These are phyloP conservation scores for Vitis rotundifolia DNA, from an alignment of 164 flowering plant genomes.

Conservation along the genomic window DNA sequence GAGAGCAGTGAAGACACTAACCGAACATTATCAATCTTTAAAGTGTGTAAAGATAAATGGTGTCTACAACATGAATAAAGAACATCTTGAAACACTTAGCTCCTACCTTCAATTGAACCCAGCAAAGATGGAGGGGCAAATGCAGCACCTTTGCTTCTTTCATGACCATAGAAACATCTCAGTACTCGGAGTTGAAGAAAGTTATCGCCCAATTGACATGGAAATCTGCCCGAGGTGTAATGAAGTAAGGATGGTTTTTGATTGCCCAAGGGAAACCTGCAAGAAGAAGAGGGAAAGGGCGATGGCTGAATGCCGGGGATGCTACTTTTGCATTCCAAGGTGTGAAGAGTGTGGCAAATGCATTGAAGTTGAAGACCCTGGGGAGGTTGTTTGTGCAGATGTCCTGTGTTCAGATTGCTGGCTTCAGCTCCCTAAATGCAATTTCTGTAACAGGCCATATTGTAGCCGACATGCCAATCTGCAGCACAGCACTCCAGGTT, in stretches of 20 bases:
- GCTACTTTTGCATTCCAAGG: constrained; percentile 62
- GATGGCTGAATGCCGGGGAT: constrained; percentile 51
- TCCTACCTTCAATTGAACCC: constrained; percentile 26
- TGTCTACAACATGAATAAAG: constrained; percentile 41
- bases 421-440: constrained; percentile 72
- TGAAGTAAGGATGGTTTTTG: constrained; percentile 52
- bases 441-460: constrained; percentile 64
- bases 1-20: constrained; percentile 42
- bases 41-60: constrained; percentile 49
- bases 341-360: constrained; percentile 80
- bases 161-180: constrained; percentile 17
- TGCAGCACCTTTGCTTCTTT: constrained; percentile 15
- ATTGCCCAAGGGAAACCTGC: constrained; percentile 64
- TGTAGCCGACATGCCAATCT: constrained; percentile 42
- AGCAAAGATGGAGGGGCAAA: constrained; percentile 6
- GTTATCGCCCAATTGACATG: constrained; percentile 38
- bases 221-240: constrained; percentile 72
- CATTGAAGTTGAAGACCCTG: constrained; percentile 38
- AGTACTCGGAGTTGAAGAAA: not conserved
- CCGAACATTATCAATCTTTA: constrained; percentile 27
- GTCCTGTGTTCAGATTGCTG: constrained; percentile 64
- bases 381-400: constrained; percentile 54
- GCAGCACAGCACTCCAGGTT: not conserved
- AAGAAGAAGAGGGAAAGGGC: constrained; percentile 15
- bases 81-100: constrained; percentile 45